phyloP scores from a whole-genome alignment of 257 asterid genomes.

The Nicotiana undulata region DNA sequence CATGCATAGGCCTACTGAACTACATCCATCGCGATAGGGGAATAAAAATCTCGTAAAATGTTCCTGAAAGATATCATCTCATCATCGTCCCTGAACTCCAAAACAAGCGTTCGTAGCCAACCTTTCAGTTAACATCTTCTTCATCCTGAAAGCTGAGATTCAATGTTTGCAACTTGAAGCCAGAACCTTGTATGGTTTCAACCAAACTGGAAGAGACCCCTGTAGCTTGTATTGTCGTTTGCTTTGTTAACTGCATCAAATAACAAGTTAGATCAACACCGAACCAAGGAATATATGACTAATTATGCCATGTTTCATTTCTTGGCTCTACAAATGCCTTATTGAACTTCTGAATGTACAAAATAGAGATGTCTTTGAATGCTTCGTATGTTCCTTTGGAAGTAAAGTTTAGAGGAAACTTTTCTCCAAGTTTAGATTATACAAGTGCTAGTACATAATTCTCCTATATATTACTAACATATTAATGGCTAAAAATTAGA shows the following conservation, averaged over 20 bases:
- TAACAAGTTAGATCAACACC: not conserved
- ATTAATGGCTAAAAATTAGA: not conserved
- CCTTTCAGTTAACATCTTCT: constrained; percentile 53
- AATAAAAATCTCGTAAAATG: not conserved
- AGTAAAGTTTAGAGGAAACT: not conserved
- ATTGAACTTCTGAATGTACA: not conserved
- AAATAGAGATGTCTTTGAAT: not conserved
- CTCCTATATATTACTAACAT: not conserved
- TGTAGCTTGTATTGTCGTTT: constrained; percentile 90
- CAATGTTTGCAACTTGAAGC: constrained; percentile 87
- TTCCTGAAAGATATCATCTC: not conserved
- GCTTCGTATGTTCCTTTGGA: not conserved
- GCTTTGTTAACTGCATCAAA: constrained; percentile 47
- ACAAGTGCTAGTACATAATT: not conserved
- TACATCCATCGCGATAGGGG: not conserved
- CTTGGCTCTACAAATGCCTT: not conserved
- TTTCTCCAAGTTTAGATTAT: not conserved
- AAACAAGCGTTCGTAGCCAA: not conserved
- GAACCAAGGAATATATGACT: not conserved
- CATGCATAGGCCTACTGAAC: not conserved
- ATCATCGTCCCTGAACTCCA: not conserved
- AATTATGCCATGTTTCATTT: not conserved
- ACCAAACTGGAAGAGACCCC: constrained; percentile 93
- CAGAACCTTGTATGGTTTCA: constrained; percentile 82
- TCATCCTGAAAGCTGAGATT: constrained; percentile 91